Percentiles rank a stretch among this genome's conserved stretches.
Evolutionary conservation across 257 asterid species (phyloP).

Genomic region (Asclepias syriaca): DNA sequence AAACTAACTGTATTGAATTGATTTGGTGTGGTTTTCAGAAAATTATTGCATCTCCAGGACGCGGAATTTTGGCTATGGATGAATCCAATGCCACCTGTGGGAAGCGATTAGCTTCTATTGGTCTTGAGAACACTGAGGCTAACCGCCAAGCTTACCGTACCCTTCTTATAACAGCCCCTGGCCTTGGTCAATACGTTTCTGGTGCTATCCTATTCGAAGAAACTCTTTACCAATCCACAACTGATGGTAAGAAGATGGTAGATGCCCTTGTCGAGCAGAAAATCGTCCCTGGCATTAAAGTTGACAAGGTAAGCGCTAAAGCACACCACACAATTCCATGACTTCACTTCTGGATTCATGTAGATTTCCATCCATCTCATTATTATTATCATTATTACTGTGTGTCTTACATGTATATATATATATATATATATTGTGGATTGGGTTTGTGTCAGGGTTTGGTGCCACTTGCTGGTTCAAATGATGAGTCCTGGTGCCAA

Average conservation of each 20-base stretch:
- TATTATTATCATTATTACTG: no score
- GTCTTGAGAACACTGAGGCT: conserved; percentile 92
- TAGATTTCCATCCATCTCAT: not conserved
- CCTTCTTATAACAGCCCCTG: conserved; percentile 66
- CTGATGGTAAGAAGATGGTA: conserved; percentile 76
- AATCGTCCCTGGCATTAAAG: conserved; percentile 90
- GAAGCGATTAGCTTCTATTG: conserved; percentile 80
- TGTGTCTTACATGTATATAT: no score
- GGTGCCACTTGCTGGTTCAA: conserved; percentile 92
- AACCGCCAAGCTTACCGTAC: conserved; percentile 91
- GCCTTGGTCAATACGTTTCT: conserved; percentile 78
- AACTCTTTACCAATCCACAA: conserved; percentile 81
- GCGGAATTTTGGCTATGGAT: conserved; percentile 90
- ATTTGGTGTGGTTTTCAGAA: conserved; percentile 34
- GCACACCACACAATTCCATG: no score
- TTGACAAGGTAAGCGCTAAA: conserved; percentile 55
- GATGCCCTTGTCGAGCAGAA: conserved; percentile 74
- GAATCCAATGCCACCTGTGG: conserved; percentile 95
- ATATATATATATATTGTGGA: not conserved
- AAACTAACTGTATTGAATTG: no score
- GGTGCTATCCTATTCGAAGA: conserved; percentile 94
- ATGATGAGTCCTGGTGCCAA: conserved; percentile 95
- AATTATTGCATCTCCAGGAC: conserved; percentile 80
- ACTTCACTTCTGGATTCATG: not conserved
- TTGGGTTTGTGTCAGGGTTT: conserved; percentile 46